Percentiles rank a stretch among this genome's conserved stretches.
These are phyloP conservation scores for Geoglossum glabrum DNA, from an alignment of 495 filamentous ascomycete genomes.

Conservation along the genomic window DNA sequence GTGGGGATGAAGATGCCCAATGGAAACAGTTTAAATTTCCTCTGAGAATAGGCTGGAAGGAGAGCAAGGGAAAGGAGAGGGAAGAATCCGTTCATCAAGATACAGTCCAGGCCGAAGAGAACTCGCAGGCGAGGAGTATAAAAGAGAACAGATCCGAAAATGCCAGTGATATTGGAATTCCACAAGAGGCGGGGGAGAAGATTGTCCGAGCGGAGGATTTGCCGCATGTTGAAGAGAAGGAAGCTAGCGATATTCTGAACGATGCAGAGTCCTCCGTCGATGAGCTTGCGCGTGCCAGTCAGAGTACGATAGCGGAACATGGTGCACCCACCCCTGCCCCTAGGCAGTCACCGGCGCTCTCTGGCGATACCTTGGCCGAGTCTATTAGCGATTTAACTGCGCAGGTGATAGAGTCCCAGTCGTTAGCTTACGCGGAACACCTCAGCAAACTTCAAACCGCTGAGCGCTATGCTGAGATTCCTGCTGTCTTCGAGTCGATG, in stretches of 20 bases:
- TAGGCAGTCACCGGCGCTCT: conserved; percentile 5
- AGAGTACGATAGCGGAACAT: background rate
- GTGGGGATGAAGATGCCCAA: conserved; percentile 45
- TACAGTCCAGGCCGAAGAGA: conserved; percentile 23
- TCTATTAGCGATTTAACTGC: conserved; percentile 5
- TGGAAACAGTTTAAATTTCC: conserved; percentile 83
- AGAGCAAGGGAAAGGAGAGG: conserved; percentile 23
- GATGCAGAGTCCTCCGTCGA: background rate
- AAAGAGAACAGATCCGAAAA: conserved; percentile 26
- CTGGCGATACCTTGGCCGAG: background rate
- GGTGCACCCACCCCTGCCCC: conserved; percentile 13
- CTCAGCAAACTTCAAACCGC: conserved; percentile 48
- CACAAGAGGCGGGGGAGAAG: conserved; percentile 28
- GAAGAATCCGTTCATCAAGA: conserved; percentile 23
- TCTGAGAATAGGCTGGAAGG: conserved; percentile 69
- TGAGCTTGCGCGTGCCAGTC: background rate
- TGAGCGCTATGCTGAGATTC: conserved; percentile 63
- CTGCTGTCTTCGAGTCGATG: conserved; percentile 72
- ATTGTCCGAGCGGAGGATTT: conserved; percentile 6
- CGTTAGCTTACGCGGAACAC: conserved; percentile 49
- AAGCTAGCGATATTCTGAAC: background rate
- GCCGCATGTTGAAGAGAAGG: background rate
- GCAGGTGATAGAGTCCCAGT: conserved; percentile 26
- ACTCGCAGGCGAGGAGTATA: conserved; percentile 22
- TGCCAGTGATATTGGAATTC: conserved; percentile 32